phyloP scores from a whole-genome alignment of 768 basidiomycete genomes.

The Pleurotus eryngii region DNA sequence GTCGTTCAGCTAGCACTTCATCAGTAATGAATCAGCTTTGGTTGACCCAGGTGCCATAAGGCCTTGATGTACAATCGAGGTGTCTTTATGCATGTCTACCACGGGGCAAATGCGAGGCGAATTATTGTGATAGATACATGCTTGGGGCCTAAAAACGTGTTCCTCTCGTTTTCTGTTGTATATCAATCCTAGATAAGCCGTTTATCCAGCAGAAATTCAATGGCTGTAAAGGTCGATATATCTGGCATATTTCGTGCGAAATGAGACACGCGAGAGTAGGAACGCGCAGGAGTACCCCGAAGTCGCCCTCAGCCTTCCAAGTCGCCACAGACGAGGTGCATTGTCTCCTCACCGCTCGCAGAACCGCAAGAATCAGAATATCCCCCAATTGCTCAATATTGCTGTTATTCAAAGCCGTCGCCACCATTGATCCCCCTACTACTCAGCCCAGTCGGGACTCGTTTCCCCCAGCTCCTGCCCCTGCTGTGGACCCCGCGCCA shows the following conservation, averaged over 20 bases:
- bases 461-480: conserved; percentile 38
- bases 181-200: conserved; percentile 2
- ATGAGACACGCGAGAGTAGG: conserved; percentile 10
- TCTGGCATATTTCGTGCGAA: conserved; percentile 10
- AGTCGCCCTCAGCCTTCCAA: neutral
- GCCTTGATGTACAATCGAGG: neutral
- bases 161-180: conserved; percentile 4
- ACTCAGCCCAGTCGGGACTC: conserved; percentile 55
- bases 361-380: neutral
- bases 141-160: neutral
- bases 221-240: neutral
- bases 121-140: conserved; percentile 3
- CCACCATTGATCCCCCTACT: conserved; percentile 69
- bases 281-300: conserved; percentile 9
- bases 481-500: conserved; percentile 46
- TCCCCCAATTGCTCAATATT: conserved; percentile 15
- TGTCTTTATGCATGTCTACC: neutral
- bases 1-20: neutral
- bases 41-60: too few species aligned
- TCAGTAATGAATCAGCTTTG: neutral
- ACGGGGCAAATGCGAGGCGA: conserved; percentile 4
- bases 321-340: neutral
- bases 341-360: neutral
- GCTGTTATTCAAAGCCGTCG: conserved; percentile 9
- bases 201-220: neutral